These are phyloP conservation scores for Dentipellis fragilis DNA, from an alignment of 768 basidiomycete species.

Conservation along the genomic window DNA sequence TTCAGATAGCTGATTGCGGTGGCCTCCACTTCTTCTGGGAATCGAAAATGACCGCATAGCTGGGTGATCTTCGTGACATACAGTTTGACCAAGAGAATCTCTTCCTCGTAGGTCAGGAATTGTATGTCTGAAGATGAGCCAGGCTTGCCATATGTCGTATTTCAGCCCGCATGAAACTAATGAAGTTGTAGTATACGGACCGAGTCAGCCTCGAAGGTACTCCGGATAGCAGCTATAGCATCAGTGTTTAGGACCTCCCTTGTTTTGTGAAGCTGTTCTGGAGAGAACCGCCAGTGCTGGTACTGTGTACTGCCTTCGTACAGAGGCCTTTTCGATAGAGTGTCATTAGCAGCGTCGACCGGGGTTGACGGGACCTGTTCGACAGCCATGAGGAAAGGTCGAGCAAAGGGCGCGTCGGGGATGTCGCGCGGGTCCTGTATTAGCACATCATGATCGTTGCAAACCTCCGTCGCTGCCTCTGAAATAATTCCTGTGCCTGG, in stretches of 20 bases:
- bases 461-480: neutral
- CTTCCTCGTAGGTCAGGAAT: constrained; percentile 77
- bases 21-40: constrained; percentile 88
- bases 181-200: constrained; percentile 30
- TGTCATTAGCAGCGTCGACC: constrained; percentile 4
- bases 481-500: too few relatives aligned
- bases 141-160: constrained; percentile 30
- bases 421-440: neutral
- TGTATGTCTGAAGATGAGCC: constrained; percentile 64
- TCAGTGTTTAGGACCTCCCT: constrained; percentile 62
- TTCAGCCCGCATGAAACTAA: neutral
- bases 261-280: constrained; percentile 46
- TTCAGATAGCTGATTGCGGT: constrained; percentile 91
- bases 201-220: constrained; percentile 71
- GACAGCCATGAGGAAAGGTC: neutral
- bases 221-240: constrained; percentile 68
- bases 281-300: constrained; percentile 84
- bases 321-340: constrained; percentile 29
- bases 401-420: neutral
- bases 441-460: too few relatives aligned
- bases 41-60: constrained; percentile 75
- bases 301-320: constrained; percentile 78
- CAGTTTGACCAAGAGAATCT: constrained; percentile 78
- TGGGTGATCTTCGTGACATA: constrained; percentile 83
- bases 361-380: neutral